These are phyloP conservation scores for Alternaria tenuissima DNA, from an alignment of 2,329 filamentous ascomycete genomes.

Conservation along the genomic window DNA sequence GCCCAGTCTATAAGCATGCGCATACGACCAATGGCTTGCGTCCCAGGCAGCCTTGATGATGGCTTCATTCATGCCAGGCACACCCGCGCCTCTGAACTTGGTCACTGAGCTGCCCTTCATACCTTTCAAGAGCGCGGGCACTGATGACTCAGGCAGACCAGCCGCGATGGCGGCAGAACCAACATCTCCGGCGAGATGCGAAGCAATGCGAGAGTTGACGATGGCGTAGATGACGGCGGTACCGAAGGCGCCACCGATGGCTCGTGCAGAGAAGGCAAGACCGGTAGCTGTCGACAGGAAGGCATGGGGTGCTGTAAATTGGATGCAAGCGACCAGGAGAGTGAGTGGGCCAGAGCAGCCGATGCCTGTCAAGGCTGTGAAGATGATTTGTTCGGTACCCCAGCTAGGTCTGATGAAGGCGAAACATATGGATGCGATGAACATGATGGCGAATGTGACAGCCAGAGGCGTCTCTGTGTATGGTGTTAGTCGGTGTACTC, in stretches of 20 bases:
- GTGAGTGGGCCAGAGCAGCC: constrained; percentile 42
- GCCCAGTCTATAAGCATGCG: constrained; percentile 38
- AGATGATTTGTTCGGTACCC: constrained; percentile 35
- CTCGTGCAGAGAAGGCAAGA: constrained; percentile 44
- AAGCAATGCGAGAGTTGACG: constrained; percentile 33
- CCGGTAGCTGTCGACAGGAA: constrained; percentile 44
- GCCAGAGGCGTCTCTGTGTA: constrained; percentile 33
- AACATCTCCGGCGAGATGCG: constrained; percentile 32
- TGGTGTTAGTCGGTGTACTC: not conserved
- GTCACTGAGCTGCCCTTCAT: constrained; percentile 28
- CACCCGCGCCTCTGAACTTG: constrained; percentile 16
- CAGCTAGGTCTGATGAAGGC: constrained; percentile 37
- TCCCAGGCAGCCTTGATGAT: constrained; percentile 33
- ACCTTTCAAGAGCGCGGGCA: constrained; percentile 26
- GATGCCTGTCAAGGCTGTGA: constrained; percentile 39
- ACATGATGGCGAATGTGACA: constrained; percentile 39
- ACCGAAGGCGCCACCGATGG: constrained; percentile 45
- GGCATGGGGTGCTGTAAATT: constrained; percentile 44
- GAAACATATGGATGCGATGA: constrained; percentile 38
- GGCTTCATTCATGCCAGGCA: constrained; percentile 25
- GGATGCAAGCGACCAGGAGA: constrained; percentile 42
- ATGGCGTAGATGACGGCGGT: constrained; percentile 43
- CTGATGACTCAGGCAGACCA: constrained; percentile 31
- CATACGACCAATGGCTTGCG: constrained; percentile 43
- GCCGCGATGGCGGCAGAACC: constrained; percentile 31